Conservation (phyloP, 257 asterid species). For the Ajuga chamaepitys region DNA sequence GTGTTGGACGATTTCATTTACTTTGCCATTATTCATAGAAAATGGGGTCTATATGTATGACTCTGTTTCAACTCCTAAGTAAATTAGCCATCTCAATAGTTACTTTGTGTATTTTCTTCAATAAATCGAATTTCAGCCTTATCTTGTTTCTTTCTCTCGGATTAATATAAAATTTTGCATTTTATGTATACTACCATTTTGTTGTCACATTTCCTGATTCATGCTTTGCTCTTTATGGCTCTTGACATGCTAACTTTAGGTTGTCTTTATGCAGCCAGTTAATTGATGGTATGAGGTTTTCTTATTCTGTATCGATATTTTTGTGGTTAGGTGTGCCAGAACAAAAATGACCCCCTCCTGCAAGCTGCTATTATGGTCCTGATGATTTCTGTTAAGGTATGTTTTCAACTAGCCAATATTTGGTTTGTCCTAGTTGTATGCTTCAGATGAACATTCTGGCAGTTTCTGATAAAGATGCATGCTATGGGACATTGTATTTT, state of each 20-base stretch:
- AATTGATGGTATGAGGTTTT: constrained; percentile 1
- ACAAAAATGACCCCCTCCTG: constrained; percentile 28
- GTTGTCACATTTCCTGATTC: neutral
- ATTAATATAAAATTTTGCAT: neutral
- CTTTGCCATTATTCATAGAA: neutral
- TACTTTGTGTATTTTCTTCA: neutral
- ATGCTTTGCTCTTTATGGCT: constrained; percentile 7
- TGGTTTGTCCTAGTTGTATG: neutral
- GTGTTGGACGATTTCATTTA: neutral
- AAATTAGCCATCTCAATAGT: neutral
- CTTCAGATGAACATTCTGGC: neutral
- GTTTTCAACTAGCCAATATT: neutral
- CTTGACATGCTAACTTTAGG: neutral
- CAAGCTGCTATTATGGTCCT: constrained; percentile 72
- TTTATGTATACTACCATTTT: neutral
- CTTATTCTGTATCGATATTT: constrained; percentile 2
- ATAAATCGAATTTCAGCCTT: neutral
- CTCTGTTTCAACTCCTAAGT: neutral
- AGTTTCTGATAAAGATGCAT: constrained; percentile 7
- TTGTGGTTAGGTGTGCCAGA: constrained; percentile 46
- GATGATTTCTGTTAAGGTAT: constrained; percentile 83
- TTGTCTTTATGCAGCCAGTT: constrained; percentile 2
- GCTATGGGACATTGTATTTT: neutral
- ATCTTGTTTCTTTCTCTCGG: neutral
- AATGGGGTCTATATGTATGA: neutral